Conservation (phyloP, 371 early-diverging fungal genomes). For the Syncephalis fuscata region DNA sequence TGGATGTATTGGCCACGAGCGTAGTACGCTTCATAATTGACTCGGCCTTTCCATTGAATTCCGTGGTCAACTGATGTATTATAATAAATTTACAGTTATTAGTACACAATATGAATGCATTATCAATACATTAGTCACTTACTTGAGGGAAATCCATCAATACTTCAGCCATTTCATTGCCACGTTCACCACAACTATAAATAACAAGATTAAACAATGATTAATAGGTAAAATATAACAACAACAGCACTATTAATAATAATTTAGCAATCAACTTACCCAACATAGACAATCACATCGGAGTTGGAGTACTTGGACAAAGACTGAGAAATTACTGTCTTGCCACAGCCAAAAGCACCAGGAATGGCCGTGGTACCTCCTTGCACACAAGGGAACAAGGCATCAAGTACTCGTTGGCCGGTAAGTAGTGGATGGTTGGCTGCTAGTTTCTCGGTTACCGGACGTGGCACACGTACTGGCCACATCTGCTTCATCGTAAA, state of each 20-base stretch:
- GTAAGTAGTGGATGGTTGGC: conserved; percentile 97
- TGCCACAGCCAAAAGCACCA: conserved; percentile 99
- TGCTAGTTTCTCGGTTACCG: conserved; percentile 90
- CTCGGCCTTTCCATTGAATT: conserved; percentile 84
- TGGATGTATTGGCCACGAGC: conserved; percentile 99
- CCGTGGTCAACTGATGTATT: conserved; percentile 52
- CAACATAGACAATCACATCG: conserved; percentile 99
- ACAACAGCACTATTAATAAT: not conserved
- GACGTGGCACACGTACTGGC: conserved; percentile 99
- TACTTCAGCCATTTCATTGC: conserved; percentile 99
- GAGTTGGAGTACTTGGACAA: conserved; percentile 99
- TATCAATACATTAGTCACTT: too few species aligned
- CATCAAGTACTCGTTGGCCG: conserved; percentile 99
- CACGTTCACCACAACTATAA: conserved; percentile 92
- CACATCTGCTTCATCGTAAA: conserved; percentile 96
- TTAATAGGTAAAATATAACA: not conserved
- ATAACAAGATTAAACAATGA: conserved; percentile 1
- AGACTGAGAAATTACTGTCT: conserved; percentile 99
- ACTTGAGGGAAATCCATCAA: conserved; percentile 99
- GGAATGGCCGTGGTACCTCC: conserved; percentile 99
- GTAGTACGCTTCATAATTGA: conserved; percentile 99
- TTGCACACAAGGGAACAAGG: conserved; percentile 99
- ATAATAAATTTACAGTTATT: conserved; percentile 1
- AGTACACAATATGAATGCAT: not conserved
- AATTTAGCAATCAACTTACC: conserved; percentile 35